Percentiles rank a stretch among this genome's conserved stretches.
These are phyloP conservation scores for Blastomyces parvus DNA, from an alignment of 2,329 filamentous ascomycete species.

Conservation along the genomic window DNA sequence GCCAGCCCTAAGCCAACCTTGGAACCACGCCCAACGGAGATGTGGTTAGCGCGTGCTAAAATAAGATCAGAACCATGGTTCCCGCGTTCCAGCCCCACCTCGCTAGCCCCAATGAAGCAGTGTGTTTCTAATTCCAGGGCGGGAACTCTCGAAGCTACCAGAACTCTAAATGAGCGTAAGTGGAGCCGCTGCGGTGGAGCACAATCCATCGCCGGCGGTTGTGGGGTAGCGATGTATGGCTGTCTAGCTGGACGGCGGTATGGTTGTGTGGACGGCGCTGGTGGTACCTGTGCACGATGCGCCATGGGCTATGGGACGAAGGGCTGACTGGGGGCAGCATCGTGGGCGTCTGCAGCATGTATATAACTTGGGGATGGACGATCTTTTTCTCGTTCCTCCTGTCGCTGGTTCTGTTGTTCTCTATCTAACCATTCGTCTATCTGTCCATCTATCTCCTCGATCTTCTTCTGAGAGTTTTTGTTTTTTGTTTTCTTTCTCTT, in stretches of 20 bases:
- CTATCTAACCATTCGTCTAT: neutral
- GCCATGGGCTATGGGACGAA: neutral
- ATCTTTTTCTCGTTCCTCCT: slow-evolving; percentile 3
- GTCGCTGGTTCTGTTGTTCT: neutral
- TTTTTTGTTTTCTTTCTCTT: neutral
- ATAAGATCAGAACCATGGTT: neutral
- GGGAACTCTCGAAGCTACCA: neutral
- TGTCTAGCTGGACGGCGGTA: too few species aligned
- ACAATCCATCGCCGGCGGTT: neutral
- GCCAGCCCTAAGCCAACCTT: neutral
- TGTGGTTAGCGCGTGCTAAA: neutral
- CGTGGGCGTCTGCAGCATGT: neutral
- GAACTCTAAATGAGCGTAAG: neutral
- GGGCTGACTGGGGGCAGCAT: too few species aligned
- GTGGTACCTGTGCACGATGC: neutral
- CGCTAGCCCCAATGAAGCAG: neutral
- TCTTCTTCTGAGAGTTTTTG: neutral
- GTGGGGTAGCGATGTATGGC: neutral
- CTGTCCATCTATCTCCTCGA: neutral
- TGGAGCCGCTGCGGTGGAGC: neutral
- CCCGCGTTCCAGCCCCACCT: neutral
- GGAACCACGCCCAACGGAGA: neutral
- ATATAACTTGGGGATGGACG: slow-evolving; percentile 2
- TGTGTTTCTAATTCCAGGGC: neutral
- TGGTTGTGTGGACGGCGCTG: too few species aligned